These are phyloP conservation scores for Schoenoplectus tabernaemontani DNA, from an alignment of 202 grass and related monocot genomes.

Conservation along the genomic window DNA sequence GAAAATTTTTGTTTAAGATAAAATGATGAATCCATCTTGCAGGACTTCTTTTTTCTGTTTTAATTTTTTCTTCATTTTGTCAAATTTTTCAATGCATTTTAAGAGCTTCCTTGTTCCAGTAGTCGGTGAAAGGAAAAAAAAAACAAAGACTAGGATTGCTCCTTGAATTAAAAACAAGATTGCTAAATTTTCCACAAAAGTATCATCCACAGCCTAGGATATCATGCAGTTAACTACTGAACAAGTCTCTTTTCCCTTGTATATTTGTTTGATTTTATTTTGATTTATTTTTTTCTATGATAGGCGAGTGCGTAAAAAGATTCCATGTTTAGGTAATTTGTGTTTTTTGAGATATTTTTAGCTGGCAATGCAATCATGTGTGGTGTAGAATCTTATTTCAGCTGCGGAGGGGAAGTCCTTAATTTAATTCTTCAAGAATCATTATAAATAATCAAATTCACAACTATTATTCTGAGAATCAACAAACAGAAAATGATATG, in stretches of 20 bases:
- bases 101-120: background rate
- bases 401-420: background rate
- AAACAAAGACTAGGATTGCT: background rate
- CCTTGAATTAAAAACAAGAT: background rate
- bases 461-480: conserved; percentile 10
- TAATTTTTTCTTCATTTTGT: background rate
- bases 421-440: background rate
- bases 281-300: background rate
- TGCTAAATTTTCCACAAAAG: background rate
- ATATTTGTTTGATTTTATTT: background rate
- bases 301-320: background rate
- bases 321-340: background rate
- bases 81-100: background rate
- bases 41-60: background rate
- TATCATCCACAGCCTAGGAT: background rate
- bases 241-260: background rate
- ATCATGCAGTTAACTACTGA: background rate
- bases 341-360: background rate
- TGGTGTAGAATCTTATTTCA: background rate
- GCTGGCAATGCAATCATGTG: background rate
- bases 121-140: background rate
- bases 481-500: background rate
- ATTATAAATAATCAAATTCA: background rate
- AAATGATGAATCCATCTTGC: background rate
- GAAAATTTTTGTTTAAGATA: conserved; percentile 8